Conservation (phyloP, 495 filamentous ascomycete species). For the Bacidia rubella region DNA sequence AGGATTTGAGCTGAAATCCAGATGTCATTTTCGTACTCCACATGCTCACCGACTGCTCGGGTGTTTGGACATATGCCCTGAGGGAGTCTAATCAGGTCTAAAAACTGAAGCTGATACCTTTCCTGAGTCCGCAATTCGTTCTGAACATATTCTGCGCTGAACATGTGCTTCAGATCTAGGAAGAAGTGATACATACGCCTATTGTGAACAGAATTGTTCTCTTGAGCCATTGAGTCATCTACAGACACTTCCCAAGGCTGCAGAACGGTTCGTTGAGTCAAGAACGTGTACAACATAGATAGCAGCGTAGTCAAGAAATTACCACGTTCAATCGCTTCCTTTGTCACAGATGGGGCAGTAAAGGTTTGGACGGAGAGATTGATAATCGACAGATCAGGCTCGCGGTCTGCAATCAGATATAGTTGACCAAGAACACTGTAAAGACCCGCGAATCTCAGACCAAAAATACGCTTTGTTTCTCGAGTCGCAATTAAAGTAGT, state of each 20-base stretch:
- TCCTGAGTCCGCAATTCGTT: conserved; percentile 66
- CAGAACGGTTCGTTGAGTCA: conserved; percentile 88
- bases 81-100: conserved; percentile 87
- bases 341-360: conserved; percentile 88
- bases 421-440: conserved; percentile 90
- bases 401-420: conserved; percentile 90
- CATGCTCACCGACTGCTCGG: conserved; percentile 82
- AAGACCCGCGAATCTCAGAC: conserved; percentile 78
- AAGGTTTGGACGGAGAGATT: conserved; percentile 93
- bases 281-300: conserved; percentile 92
- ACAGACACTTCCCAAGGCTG: conserved; percentile 78
- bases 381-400: conserved; percentile 97
- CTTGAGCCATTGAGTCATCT: conserved; percentile 75
- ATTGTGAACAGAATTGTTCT: conserved; percentile 85
- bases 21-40: conserved; percentile 94
- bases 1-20: conserved; percentile 96
- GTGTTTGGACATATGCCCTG: conserved; percentile 95
- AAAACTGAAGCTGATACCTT: conserved; percentile 81
- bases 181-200: conserved; percentile 95
- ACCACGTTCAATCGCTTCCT: conserved; percentile 85
- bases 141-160: conserved; percentile 76
- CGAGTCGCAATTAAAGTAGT: conserved; percentile 90
- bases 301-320: conserved; percentile 93
- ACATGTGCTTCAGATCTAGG: conserved; percentile 77
- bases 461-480: conserved; percentile 90